Conservation (phyloP, 2,329 filamentous ascomycete species). For the Ophiostoma piceae region DNA sequence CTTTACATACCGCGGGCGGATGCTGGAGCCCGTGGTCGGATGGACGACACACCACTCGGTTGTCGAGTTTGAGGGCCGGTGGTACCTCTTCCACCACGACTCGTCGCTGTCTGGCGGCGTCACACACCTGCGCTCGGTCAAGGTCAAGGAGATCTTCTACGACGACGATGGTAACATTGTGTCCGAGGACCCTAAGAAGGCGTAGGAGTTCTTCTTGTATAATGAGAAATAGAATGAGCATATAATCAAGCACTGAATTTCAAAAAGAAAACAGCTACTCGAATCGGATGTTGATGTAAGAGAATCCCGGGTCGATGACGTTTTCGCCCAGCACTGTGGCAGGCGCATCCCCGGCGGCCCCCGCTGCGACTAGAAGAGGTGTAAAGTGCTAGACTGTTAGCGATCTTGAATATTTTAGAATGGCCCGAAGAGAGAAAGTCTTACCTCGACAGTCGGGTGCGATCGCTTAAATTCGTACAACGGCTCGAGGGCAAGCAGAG, state of each 20-base stretch:
- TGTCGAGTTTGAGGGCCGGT: conserved; percentile 64
- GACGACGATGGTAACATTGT: conserved; percentile 59
- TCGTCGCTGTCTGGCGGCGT: conserved; percentile 62
- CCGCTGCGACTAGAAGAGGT: neutral
- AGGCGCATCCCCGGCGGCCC: neutral
- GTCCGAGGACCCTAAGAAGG: conserved; percentile 30
- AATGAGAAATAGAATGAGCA: neutral
- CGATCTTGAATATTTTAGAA: no score
- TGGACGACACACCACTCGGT: conserved; percentile 82
- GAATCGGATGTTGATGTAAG: neutral
- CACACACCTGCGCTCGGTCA: conserved; percentile 66
- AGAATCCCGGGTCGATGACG: neutral
- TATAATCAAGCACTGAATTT: neutral
- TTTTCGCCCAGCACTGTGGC: neutral
- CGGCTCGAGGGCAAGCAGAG: conserved; percentile 19
- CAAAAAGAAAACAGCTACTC: neutral
- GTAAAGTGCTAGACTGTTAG: neutral
- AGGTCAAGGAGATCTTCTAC: conserved; percentile 70
- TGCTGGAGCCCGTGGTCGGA: conserved; percentile 69
- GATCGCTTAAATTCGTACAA: conserved; percentile 22
- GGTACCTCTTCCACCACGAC: conserved; percentile 75
- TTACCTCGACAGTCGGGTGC: conserved; percentile 21
- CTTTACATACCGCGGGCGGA: conserved; percentile 65
- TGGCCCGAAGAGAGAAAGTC: neutral
- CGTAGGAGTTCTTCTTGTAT: neutral